Evolutionary conservation across 1,139 yeast genomes (phyloP).

Genomic region (Debaryomyces singareniensis): DNA sequence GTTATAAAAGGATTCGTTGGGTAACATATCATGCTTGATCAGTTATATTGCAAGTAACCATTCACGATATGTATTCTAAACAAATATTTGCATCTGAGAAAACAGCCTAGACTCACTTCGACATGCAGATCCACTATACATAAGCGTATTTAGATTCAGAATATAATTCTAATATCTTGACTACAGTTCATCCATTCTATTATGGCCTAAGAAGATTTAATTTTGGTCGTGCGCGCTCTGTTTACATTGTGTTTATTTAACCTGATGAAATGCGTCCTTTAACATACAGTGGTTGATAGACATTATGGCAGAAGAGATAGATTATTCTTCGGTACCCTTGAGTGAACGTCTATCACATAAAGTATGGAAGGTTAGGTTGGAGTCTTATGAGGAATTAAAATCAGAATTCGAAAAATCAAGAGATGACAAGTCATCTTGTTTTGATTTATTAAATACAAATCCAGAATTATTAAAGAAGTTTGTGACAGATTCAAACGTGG

Average conservation of each 20-base stretch:
- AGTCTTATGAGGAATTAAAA: slow-evolving; percentile 68
- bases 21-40: too few species aligned
- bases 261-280: too few species aligned
- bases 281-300: not conserved
- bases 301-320: slow-evolving; percentile 42
- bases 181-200: too few species aligned
- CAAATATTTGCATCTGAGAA: too few species aligned
- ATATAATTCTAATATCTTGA: too few species aligned
- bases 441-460: slow-evolving; percentile 42
- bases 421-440: slow-evolving; percentile 49
- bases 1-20: too few species aligned
- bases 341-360: slow-evolving; percentile 63
- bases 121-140: too few species aligned
- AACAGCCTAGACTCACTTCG: too few species aligned
- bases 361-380: slow-evolving; percentile 86
- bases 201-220: too few species aligned
- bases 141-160: too few species aligned
- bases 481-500: slow-evolving; percentile 77
- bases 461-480: slow-evolving; percentile 48
- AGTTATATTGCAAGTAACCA: too few species aligned
- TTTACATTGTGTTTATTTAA: not conserved
- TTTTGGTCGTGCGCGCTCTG: slow-evolving; percentile 1
- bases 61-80: too few species aligned
- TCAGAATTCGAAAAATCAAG: slow-evolving; percentile 48
- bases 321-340: slow-evolving; percentile 57